A percentile compares a stretch with the other conserved stretches of the same genome.
phyloP scores from a whole-genome alignment of 208 protist genomes.

The Trypanosoma brucei region DNA sequence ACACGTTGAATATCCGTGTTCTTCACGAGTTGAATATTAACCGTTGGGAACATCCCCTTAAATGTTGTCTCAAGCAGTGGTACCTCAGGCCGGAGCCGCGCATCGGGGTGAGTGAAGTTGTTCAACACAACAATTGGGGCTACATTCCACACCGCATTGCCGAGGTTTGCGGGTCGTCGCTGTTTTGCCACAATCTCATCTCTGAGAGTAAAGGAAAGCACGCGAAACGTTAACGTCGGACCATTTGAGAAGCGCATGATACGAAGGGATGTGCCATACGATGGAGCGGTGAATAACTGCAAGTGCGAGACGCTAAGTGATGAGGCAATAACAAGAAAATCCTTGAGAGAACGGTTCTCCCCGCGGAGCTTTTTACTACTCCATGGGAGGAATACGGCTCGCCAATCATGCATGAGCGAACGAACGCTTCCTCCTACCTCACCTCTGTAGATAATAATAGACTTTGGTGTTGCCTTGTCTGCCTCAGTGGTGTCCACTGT shows the following conservation, averaged over 20 bases:
- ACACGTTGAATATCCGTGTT: conserved; percentile 81
- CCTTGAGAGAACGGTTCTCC: conserved; percentile 87
- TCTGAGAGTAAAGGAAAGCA: conserved; percentile 83
- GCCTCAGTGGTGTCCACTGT: conserved; percentile 83
- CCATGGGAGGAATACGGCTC: conserved; percentile 86
- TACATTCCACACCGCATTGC: conserved; percentile 67
- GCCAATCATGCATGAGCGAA: conserved; percentile 89
- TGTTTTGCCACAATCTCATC: conserved; percentile 76
- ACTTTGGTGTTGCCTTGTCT: conserved; percentile 85
- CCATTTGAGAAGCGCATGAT: conserved; percentile 91
- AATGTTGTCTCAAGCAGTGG: conserved; percentile 82
- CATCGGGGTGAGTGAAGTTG: conserved; percentile 84
- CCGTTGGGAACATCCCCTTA: conserved; percentile 73
- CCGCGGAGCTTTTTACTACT: conserved; percentile 86
- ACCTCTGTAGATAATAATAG: conserved; percentile 88
- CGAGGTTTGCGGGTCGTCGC: conserved; percentile 55
- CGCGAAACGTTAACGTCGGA: conserved; percentile 84
- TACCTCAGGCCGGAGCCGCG: conserved; percentile 55
- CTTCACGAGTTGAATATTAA: conserved; percentile 80
- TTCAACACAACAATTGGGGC: conserved; percentile 90
- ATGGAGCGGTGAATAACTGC: conserved; percentile 83
- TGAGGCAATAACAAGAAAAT: conserved; percentile 78
- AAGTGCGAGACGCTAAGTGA: conserved; percentile 80
- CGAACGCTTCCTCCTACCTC: conserved; percentile 77
- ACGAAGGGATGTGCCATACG: conserved; percentile 79